Conservation (phyloP, 352 stramenopile species). For the Phytophthora melonis region DNA sequence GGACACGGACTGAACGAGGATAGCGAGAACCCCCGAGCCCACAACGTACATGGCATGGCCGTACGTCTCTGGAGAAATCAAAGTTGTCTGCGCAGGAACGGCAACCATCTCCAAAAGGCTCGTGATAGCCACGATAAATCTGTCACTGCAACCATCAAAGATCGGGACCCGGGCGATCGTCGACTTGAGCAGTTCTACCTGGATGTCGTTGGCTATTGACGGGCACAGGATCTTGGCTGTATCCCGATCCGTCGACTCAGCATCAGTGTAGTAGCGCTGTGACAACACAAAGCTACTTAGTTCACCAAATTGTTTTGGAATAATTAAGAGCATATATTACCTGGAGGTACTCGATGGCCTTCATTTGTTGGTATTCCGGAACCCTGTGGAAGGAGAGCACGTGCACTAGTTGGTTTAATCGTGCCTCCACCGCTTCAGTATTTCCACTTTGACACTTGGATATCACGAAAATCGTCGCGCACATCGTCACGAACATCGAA, state of each 20-base stretch:
- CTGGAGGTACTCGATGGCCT: slow-evolving; percentile 68
- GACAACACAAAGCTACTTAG: neutral
- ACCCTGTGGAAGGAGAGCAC: slow-evolving; percentile 67
- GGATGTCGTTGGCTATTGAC: slow-evolving; percentile 74
- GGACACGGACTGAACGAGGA: slow-evolving; percentile 55
- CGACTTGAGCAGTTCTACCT: slow-evolving; percentile 67
- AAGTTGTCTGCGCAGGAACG: slow-evolving; percentile 54
- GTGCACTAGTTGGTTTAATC: slow-evolving; percentile 73
- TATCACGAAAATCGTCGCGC: slow-evolving; percentile 74
- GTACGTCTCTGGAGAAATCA: slow-evolving; percentile 54
- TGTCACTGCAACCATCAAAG: slow-evolving; percentile 55
- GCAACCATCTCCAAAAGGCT: slow-evolving; percentile 66
- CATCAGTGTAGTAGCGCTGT: slow-evolving; percentile 69
- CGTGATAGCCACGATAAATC: slow-evolving; percentile 63
- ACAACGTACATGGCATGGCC: slow-evolving; percentile 80
- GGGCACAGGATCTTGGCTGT: slow-evolving; percentile 69
- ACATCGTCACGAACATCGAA: slow-evolving; percentile 65
- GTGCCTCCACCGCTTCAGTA: slow-evolving; percentile 54
- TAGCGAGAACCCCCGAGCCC: slow-evolving; percentile 65
- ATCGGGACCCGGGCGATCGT: slow-evolving; percentile 57
- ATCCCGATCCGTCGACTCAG: slow-evolving; percentile 70
- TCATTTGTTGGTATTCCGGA: slow-evolving; percentile 50
- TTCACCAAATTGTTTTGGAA: neutral
- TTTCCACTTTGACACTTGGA: slow-evolving; percentile 74
- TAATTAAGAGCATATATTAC: slow-evolving; percentile 17